phyloP scores from a whole-genome alignment of 1,139 yeast genomes.

The Kodamaea anthophila region DNA sequence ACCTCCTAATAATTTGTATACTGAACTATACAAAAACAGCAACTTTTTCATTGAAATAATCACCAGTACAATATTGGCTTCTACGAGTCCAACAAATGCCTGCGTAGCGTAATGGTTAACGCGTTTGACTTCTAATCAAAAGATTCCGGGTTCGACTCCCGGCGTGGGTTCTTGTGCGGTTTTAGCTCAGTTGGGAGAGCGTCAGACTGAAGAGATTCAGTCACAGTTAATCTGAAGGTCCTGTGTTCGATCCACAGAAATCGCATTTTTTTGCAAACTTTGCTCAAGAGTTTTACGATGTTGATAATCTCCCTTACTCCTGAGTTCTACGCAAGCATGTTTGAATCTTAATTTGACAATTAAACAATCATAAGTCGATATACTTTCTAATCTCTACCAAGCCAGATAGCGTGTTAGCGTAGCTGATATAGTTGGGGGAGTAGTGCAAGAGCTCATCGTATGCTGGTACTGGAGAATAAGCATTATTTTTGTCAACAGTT shows the following conservation, averaged over 20 bases:
- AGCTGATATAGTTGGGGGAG: constrained; percentile 57
- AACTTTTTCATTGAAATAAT: too few species aligned
- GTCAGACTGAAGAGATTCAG: constrained; percentile 28
- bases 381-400: constrained; percentile 48
- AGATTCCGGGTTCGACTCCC: constrained; percentile 9
- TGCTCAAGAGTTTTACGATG: background rate
- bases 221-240: constrained; percentile 45
- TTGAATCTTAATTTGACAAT: too few species aligned
- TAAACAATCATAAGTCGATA: constrained; percentile 30
- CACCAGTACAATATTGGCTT: too few species aligned
- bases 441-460: constrained; percentile 60
- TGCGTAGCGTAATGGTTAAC: constrained; percentile 9
- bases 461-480: constrained; percentile 52
- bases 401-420: constrained; percentile 64
- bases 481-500: constrained; percentile 14
- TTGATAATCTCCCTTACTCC: too few species aligned
- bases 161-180: constrained; percentile 8
- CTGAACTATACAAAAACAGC: too few species aligned
- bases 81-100: constrained; percentile 2
- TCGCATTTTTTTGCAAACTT: constrained; percentile 10
- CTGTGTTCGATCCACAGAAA: constrained; percentile 49
- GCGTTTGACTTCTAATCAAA: constrained; percentile 9
- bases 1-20: too few species aligned
- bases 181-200: constrained; percentile 25
- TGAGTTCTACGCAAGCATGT: too few species aligned